Evolutionary conservation across 2,329 filamentous ascomycete species (phyloP), one percentile per base, ranked within the genome.

Genomic region (Trichoderma arundinaceum): DNA sequence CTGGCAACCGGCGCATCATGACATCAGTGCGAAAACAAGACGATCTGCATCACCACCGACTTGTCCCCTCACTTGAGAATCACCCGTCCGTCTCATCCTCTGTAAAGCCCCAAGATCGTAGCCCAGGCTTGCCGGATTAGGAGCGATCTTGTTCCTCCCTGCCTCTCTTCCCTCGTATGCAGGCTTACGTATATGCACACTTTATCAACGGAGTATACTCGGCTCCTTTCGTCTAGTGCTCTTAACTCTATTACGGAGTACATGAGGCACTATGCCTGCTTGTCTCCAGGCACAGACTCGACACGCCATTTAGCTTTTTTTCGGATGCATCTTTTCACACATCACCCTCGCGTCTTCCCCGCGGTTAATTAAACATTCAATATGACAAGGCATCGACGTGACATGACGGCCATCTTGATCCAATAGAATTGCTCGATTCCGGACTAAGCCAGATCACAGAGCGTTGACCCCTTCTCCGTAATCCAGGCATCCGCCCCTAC

Each of bases 401-500:
- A 53, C 38, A 62, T 44, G 38, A 53, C 22, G 46, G 19, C 58
- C 22, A n/a, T 51, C 19, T 22, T 44, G 6, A 62, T 53, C 59
- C 59, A 62, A 62, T 62, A 41, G 19, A 2, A 39, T 51, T 12
- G 35, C 35, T 32, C 7, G n/a, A 28, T 59, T 41, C n/a, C 17
- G 3, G 3, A 59, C 12, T 48, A n/a, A 17, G 9, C 43, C n/a
- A 33, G 44, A 56, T 41, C 33, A 22, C 38, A n/a, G 43, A 41
- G 32, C 51, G n/a, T 53, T 10, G 32, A n/a, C 32, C n/a, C 7
- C 35, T n/a, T 32, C 35, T 17, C 57, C 57, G 51, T 63, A 44
- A 38, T 53, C 59, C 32, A 63, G 59, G 59, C 59, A 63, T 63
- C 48, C 59, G 39, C 28, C 59, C 56, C 43, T 41, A 38, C 13